These are phyloP conservation scores for Tephrocybe sp. DNA, from an alignment of 768 basidiomycete genomes.

Conservation along the genomic window DNA sequence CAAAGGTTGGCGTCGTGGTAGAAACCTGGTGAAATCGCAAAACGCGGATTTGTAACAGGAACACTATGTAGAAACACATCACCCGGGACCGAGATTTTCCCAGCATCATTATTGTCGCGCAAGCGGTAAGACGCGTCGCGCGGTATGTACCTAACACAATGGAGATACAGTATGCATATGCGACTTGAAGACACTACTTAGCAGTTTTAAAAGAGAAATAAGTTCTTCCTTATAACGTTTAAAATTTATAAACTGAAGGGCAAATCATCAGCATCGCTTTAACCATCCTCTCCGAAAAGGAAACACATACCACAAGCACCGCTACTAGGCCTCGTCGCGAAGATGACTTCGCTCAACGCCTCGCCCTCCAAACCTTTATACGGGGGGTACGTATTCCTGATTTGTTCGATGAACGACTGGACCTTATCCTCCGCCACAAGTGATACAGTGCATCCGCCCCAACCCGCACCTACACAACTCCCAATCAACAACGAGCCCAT, in stretches of 20 bases:
- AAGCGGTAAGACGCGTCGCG: no score
- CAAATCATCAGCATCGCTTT: not conserved
- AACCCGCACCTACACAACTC: conserved; percentile 87
- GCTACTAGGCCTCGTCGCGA: conserved; percentile 79
- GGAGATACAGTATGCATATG: no score
- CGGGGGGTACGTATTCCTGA: conserved; percentile 61
- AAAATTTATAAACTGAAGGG: conserved; percentile 6
- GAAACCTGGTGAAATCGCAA: no score
- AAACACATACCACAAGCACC: conserved; percentile 62
- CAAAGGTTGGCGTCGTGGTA: no score
- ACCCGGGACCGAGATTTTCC: no score
- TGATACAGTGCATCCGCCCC: conserved; percentile 89
- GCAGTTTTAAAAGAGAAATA: no score
- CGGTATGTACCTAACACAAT: no score
- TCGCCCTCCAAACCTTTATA: conserved; percentile 60
- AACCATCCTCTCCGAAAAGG: not conserved
- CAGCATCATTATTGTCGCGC: no score
- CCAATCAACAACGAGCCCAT: not conserved
- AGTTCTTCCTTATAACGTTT: not conserved
- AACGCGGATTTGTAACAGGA: no score
- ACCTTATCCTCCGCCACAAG: conserved; percentile 67
- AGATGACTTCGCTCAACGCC: conserved; percentile 62
- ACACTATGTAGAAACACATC: no score
- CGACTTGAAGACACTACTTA: no score
- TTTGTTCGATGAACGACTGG: conserved; percentile 56